phyloP scores from a whole-genome alignment of 2,329 filamentous ascomycete genomes.

The Sporothrix euskadiensis region DNA sequence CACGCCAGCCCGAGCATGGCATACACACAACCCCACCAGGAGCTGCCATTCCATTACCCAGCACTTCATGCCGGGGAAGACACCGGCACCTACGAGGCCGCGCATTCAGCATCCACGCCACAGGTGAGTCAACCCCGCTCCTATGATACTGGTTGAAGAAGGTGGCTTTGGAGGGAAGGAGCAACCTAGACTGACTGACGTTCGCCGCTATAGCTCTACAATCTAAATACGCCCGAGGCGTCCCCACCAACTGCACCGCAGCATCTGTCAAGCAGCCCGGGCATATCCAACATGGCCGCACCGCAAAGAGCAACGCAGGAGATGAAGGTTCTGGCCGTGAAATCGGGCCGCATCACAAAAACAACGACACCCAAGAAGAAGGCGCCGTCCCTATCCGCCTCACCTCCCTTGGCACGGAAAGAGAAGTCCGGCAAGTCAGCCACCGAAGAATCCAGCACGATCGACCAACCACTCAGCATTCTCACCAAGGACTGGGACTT shows the following conservation, averaged over 20 bases:
- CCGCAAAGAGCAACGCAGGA: constrained; percentile 35
- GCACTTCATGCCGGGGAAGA: constrained; percentile 21
- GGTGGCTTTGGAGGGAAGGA: background rate
- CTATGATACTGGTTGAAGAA: background rate
- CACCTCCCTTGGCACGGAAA: constrained; percentile 39
- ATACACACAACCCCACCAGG: constrained; percentile 36
- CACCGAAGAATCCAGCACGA: constrained; percentile 43
- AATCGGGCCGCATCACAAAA: constrained; percentile 42
- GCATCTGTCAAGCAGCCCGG: constrained; percentile 38
- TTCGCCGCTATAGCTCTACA: constrained; percentile 17
- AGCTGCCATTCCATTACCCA: constrained; percentile 32
- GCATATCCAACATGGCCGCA: constrained; percentile 34
- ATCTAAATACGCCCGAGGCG: constrained; percentile 36
- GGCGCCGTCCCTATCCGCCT: constrained; percentile 21
- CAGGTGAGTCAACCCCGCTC: constrained; percentile 20
- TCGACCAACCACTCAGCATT: constrained; percentile 69
- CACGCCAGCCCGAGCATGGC: constrained; percentile 38
- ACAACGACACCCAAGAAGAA: constrained; percentile 47
- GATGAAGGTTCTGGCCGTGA: constrained; percentile 41
- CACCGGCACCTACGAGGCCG: constrained; percentile 11
- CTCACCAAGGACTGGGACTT: constrained; percentile 65
- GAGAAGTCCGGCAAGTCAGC: constrained; percentile 43
- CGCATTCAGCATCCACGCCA: background rate
- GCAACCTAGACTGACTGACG: background rate
- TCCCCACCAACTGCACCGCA: constrained; percentile 45